These are phyloP conservation scores for Fusarium denticulatum DNA, from an alignment of 2,329 filamentous ascomycete genomes.

Conservation along the genomic window DNA sequence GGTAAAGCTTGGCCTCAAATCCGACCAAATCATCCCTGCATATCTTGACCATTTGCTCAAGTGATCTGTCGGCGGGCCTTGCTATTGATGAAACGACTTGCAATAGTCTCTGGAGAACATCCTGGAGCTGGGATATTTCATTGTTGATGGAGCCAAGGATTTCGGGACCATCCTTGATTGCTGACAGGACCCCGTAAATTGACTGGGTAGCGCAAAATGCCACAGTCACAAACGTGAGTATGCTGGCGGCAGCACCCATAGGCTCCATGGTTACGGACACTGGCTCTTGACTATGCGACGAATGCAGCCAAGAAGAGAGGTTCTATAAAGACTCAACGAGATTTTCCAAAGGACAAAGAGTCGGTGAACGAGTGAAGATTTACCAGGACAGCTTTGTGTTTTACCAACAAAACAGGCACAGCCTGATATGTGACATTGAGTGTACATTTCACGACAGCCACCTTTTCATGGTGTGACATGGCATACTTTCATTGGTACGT, in stretches of 20 bases:
- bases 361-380: background rate
- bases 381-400: background rate
- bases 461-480: background rate
- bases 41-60: background rate
- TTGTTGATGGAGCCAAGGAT: fast-evolving
- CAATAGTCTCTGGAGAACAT: background rate
- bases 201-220: background rate
- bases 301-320: background rate
- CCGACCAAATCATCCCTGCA: background rate
- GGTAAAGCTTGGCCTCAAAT: background rate
- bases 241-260: background rate
- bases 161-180: background rate
- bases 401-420: background rate
- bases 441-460: background rate
- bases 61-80: background rate
- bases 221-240: background rate
- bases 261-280: background rate
- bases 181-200: background rate
- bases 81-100: background rate
- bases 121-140: background rate
- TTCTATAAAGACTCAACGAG: fast-evolving
- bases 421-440: background rate
- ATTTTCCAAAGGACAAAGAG: background rate
- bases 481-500: background rate
- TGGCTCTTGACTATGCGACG: fast-evolving